Conservation (phyloP, 768 basidiomycete species). For the Hericium alpestre region DNA sequence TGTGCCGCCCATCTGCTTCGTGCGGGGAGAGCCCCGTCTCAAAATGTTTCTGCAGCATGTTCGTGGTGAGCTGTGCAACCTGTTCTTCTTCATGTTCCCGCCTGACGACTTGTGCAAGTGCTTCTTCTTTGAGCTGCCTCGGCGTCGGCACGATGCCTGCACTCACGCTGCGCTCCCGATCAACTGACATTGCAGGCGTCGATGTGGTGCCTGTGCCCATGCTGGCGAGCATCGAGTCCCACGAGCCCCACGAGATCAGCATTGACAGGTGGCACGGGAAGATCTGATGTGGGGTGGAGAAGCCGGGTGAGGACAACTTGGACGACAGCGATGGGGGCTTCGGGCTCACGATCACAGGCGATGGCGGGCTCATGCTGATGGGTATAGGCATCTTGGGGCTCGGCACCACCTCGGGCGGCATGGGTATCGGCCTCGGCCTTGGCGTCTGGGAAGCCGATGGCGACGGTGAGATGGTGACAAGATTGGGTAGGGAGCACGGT, state of each 20-base stretch:
- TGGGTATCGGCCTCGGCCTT: neutral
- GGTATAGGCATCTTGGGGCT: conserved; percentile 13
- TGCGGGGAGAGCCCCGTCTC: conserved; percentile 44
- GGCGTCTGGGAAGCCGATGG: neutral
- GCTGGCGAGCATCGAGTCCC: conserved; percentile 16
- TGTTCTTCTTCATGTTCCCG: conserved; percentile 29
- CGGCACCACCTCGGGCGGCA: conserved; percentile 12
- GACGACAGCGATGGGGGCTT: conserved; percentile 19
- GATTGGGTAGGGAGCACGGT: conserved; percentile 6
- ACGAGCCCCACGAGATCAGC: conserved; percentile 20
- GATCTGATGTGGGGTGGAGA: conserved; percentile 20
- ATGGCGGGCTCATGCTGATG: conserved; percentile 15
- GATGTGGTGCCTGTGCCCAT: neutral
- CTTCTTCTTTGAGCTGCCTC: conserved; percentile 18
- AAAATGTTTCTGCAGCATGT: conserved; percentile 39
- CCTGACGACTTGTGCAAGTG: conserved; percentile 32
- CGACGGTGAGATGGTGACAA: conserved; percentile 20
- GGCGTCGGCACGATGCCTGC: neutral
- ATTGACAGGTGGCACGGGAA: conserved; percentile 25
- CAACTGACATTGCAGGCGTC: neutral
- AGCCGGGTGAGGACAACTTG: neutral
- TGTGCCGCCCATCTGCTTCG: conserved; percentile 38
- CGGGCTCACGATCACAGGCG: conserved; percentile 3
- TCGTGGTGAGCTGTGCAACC: conserved; percentile 48
- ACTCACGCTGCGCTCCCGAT: neutral